Conservation (phyloP, 169 alveolate genomes). For the Ophryocystis elektroscirrha region DNA sequence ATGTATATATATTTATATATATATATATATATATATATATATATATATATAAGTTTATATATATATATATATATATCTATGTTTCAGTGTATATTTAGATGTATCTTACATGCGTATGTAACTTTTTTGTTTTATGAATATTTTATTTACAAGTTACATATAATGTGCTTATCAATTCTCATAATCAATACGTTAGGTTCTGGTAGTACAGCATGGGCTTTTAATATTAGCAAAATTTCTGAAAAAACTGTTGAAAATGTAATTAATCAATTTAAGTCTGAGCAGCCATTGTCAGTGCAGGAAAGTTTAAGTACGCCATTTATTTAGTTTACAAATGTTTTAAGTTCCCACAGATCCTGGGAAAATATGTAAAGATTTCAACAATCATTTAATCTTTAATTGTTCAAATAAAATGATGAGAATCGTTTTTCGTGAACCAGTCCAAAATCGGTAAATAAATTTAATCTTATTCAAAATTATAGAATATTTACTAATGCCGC, state of each 20-base stretch:
- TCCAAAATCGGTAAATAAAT: conserved; percentile 16
- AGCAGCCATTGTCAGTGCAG: not conserved
- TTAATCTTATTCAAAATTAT: no score
- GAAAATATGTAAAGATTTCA: conserved; percentile 19
- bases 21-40: no score
- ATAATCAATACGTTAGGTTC: conserved; percentile 29
- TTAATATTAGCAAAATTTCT: conserved; percentile 36
- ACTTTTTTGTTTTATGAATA: not conserved
- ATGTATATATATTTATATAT: no score
- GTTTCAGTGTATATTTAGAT: not conserved
- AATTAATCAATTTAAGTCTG: conserved; percentile 18
- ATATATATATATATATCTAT: no score
- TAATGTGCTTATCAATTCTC: not conserved
- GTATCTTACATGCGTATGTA: not conserved
- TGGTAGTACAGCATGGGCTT: conserved; percentile 62
- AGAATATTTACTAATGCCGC: no score
- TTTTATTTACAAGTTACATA: not conserved
- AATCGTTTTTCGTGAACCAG: conserved; percentile 37
- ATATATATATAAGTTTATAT: no score
- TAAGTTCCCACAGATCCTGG: conserved; percentile 15
- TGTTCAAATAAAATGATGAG: conserved; percentile 25
- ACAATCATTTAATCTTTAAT: conserved; percentile 26
- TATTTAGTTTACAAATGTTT: conserved; percentile 8
- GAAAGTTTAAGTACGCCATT: not conserved
- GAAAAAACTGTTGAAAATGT: conserved; percentile 25